Evolutionary conservation across 2,329 filamentous ascomycete species (phyloP), one percentile per base, ranked within the genome.

Genomic region (Dothidotthia symphoricarpi): DNA sequence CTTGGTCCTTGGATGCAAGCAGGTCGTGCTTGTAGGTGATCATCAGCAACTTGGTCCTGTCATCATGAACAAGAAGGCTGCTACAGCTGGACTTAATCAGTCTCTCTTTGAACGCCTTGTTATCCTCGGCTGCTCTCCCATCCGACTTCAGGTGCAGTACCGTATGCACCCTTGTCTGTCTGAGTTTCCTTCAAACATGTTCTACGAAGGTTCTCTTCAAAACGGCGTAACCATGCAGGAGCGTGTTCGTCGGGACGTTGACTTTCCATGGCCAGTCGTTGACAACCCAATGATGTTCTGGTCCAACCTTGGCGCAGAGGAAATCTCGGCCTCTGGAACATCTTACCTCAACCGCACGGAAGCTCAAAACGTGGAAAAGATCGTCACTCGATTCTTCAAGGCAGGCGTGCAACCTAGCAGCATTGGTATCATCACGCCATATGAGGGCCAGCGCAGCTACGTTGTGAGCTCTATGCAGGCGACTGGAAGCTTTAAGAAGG

Each of bases 281-380:
- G 91, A 97, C 64, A 88, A 83, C 54, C 93, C 93, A 3, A 98
- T 98, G 93, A 97, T 97, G 93, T 98, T 98, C 73, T 98, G 93
- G 93, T 95, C 89, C 16, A 98, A 98, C 64, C 75, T 96, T 38
- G 93, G 93, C 43, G 95, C 94, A 43, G 93, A 98, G 68, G 93
- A 98, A 68, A 98, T 98, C 34, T 96, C 91, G 6, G 93, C 93
- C 1, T 96, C 90, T 16, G 93, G 93, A 61, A 98, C 93, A 2
- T 97, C 91, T 2, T 98, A 98, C 63, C 83, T 98, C 52, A 98
- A 98, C 69, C 87, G 93, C 31, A 97, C 93, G 1, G 93, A 98
- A 67, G 90, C 93, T 3, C 86, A 89, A 31, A 97, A 97, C 51
- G 93, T 98, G 22, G 93, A 98, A 71, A 98, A 98, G 76, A 90